phyloP scores from a whole-genome alignment of 2,329 filamentous ascomycete genomes.

The Exophiala bonariae region DNA sequence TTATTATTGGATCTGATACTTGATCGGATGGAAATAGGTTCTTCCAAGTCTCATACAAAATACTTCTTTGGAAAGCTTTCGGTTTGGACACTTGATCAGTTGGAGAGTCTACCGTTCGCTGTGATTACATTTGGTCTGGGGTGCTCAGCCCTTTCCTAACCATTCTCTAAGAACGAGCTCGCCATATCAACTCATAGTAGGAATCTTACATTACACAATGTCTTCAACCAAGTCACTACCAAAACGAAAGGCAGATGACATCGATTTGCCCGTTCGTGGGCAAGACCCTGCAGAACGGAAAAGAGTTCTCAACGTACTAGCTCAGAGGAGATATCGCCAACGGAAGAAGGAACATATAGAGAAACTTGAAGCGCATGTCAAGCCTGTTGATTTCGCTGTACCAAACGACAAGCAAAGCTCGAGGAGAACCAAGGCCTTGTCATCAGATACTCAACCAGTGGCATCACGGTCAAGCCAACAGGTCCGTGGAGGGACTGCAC shows the following conservation, averaged over 20 bases:
- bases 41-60: too few species aligned
- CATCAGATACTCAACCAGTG: background rate
- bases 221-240: background rate
- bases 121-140: too few species aligned
- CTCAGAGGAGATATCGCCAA: constrained; percentile 52
- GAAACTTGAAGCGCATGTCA: constrained; percentile 27
- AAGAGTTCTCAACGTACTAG: constrained; percentile 54
- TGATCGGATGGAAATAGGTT: too few species aligned
- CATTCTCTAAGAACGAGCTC: too few species aligned
- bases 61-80: too few species aligned
- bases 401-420: background rate
- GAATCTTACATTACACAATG: too few species aligned
- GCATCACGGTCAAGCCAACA: background rate
- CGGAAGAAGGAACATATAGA: constrained; percentile 31
- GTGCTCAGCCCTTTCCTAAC: too few species aligned
- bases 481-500: background rate
- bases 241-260: constrained; percentile 26
- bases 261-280: constrained; percentile 51
- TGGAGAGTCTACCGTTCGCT: too few species aligned
- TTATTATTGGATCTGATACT: too few species aligned
- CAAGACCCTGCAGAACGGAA: constrained; percentile 56
- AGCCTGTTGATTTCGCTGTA: background rate
- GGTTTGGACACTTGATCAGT: too few species aligned
- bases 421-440: background rate
- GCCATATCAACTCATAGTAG: too few species aligned